Conservation (phyloP, 2,329 filamentous ascomycete species). For the Diaporthe capsici region DNA sequence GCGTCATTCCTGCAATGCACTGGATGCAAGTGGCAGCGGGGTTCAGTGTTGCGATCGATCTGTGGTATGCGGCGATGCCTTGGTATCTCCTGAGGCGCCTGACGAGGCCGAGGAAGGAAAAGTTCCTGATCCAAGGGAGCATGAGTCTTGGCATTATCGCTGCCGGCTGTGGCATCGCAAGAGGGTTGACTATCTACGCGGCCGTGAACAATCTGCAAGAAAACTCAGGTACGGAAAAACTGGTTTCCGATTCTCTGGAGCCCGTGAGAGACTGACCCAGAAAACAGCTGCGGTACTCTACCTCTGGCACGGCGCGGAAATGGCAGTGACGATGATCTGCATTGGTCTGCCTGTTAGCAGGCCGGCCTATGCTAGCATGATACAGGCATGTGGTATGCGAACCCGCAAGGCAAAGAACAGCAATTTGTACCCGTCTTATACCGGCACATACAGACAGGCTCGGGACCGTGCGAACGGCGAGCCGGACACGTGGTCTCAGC, state of each 20-base stretch:
- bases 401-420: constrained; percentile 20
- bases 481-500: constrained; percentile 40
- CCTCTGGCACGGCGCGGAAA: constrained; percentile 42
- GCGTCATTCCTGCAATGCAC: constrained; percentile 34
- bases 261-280: background rate
- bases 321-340: constrained; percentile 43
- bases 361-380: constrained; percentile 38
- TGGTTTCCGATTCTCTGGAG: background rate
- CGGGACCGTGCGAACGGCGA: constrained; percentile 9
- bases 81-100: constrained; percentile 40
- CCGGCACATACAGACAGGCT: constrained; percentile 29
- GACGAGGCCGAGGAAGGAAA: constrained; percentile 38
- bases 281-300: constrained; percentile 39
- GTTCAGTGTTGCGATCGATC: constrained; percentile 36
- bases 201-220: constrained; percentile 36
- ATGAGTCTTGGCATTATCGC: constrained; percentile 41
- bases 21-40: constrained; percentile 41
- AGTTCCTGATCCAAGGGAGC: constrained; percentile 38
- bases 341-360: constrained; percentile 40
- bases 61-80: constrained; percentile 41
- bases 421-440: constrained; percentile 34
- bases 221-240: constrained; percentile 28
- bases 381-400: constrained; percentile 37
- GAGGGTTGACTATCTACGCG: constrained; percentile 38
- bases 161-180: constrained; percentile 38